Percentiles rank a stretch among this genome's conserved stretches.
phyloP scores from a whole-genome alignment of 441 rosid genomes.

The Jatropha multifida region DNA sequence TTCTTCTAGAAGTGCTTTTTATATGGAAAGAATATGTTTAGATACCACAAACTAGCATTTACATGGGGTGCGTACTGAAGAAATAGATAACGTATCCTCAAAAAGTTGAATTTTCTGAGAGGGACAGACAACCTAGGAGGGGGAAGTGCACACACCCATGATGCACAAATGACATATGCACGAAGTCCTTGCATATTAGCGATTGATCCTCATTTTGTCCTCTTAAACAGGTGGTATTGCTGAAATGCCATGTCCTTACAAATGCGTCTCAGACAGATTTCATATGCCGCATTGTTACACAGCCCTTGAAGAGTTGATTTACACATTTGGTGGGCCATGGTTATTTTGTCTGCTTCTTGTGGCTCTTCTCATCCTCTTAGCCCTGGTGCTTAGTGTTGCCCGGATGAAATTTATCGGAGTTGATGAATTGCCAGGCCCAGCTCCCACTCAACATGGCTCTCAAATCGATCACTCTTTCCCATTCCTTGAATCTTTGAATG shows the following conservation, averaged over 20 bases:
- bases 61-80: neutral
- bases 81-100: neutral
- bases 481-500: conserved; percentile 95
- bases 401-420: conserved; percentile 97
- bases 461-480: conserved; percentile 98
- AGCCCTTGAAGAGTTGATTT: conserved; percentile 95
- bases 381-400: conserved; percentile 97
- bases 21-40: neutral
- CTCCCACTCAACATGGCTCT: conserved; percentile 93
- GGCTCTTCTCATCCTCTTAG: conserved; percentile 88
- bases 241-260: conserved; percentile 91
- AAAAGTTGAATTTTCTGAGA: conserved; percentile 2
- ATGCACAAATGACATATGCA: neutral
- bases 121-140: neutral
- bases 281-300: conserved; percentile 98
- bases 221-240: conserved; percentile 80
- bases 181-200: neutral
- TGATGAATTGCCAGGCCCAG: conserved; percentile 93
- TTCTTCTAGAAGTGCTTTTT: neutral
- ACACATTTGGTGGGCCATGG: conserved; percentile 99
- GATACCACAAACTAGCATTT: neutral
- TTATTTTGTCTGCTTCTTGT: conserved; percentile 85
- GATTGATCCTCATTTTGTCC: neutral
- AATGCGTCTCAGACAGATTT: conserved; percentile 92
- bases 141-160: too few relatives aligned